phyloP scores from a whole-genome alignment of 345 rosid genomes.

The Laguncularia racemosa region DNA sequence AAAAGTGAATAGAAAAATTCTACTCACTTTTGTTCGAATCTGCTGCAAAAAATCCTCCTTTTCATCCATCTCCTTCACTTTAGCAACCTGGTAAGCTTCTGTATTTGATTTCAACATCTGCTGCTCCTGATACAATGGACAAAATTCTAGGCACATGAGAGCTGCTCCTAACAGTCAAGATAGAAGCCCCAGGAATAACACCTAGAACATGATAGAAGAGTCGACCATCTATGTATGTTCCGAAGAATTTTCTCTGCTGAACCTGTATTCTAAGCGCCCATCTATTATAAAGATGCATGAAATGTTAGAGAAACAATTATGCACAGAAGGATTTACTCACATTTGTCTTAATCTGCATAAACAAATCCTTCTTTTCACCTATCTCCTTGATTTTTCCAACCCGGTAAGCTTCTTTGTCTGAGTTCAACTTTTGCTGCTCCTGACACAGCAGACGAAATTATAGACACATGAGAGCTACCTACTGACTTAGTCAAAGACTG shows the following conservation, averaged over 20 bases:
- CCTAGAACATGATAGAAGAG: too few relatives aligned
- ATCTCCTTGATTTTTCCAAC: conserved; percentile 23
- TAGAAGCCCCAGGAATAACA: not conserved
- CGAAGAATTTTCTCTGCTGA: too few relatives aligned
- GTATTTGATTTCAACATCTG: conserved; percentile 31
- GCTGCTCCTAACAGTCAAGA: conserved; percentile 3
- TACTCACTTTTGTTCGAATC: conserved; percentile 78
- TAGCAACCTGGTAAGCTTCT: conserved; percentile 30
- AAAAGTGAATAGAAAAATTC: not conserved
- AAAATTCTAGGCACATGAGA: conserved; percentile 12
- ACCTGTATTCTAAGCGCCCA: too few relatives aligned
- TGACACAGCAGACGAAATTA: conserved; percentile 23
- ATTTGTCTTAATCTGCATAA: conserved; percentile 75
- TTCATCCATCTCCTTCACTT: conserved; percentile 35
- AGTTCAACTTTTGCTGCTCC: conserved; percentile 36
- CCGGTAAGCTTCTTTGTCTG: conserved; percentile 31
- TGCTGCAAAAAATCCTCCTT: conserved; percentile 80
- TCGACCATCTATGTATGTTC: too few relatives aligned
- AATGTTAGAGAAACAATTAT: too few relatives aligned
- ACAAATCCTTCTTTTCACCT: conserved; percentile 69
- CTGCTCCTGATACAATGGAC: conserved; percentile 29
- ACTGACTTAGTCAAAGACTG: conserved; percentile 3
- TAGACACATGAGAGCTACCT: conserved; percentile 6
- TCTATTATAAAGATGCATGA: too few relatives aligned
- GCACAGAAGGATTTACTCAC: conserved; percentile 31